These are phyloP conservation scores for Yamadazyma atlantica DNA, from an alignment of 1,139 yeast species.

Conservation along the genomic window DNA sequence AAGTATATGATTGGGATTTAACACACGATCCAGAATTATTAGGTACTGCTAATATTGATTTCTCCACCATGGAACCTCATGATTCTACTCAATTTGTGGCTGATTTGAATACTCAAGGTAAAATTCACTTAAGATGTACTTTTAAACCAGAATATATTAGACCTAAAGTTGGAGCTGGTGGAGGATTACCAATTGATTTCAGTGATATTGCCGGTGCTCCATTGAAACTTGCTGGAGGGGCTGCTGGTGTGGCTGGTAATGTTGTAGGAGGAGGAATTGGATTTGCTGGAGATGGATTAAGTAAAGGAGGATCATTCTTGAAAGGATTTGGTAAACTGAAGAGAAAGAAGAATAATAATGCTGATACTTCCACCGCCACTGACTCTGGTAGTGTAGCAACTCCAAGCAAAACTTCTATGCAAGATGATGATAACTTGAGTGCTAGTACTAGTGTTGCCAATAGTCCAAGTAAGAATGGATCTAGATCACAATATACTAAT, in stretches of 20 bases:
- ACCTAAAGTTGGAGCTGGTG: slow-evolving; percentile 48
- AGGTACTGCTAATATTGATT: slow-evolving; percentile 52
- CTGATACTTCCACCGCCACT: slow-evolving; percentile 6
- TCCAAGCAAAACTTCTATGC: slow-evolving; percentile 4
- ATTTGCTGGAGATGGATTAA: slow-evolving; percentile 32
- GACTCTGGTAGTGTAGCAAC: background rate
- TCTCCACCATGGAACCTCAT: slow-evolving; percentile 47
- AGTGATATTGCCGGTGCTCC: slow-evolving; percentile 47
- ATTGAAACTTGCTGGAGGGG: slow-evolving; percentile 44
- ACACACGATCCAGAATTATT: slow-evolving; percentile 64
- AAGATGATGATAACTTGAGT: slow-evolving; percentile 4
- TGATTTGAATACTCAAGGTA: slow-evolving; percentile 61
- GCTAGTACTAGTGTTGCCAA: slow-evolving; percentile 5
- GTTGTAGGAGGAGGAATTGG: slow-evolving; percentile 24
- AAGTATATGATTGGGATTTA: slow-evolving; percentile 74
- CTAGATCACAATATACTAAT: slow-evolving; percentile 17
- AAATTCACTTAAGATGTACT: slow-evolving; percentile 48
- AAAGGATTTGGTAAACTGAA: slow-evolving; percentile 32
- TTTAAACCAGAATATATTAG: slow-evolving; percentile 69
- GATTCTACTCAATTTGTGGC: slow-evolving; percentile 46
- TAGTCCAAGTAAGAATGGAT: slow-evolving; percentile 11
- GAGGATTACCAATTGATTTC: slow-evolving; percentile 43
- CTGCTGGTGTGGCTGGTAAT: slow-evolving; percentile 39
- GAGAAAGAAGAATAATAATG: slow-evolving; percentile 19
- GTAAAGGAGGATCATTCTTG: slow-evolving; percentile 44